phyloP scores from a whole-genome alignment of 164 flowering plant genomes.

The Tetracentron sinense region DNA sequence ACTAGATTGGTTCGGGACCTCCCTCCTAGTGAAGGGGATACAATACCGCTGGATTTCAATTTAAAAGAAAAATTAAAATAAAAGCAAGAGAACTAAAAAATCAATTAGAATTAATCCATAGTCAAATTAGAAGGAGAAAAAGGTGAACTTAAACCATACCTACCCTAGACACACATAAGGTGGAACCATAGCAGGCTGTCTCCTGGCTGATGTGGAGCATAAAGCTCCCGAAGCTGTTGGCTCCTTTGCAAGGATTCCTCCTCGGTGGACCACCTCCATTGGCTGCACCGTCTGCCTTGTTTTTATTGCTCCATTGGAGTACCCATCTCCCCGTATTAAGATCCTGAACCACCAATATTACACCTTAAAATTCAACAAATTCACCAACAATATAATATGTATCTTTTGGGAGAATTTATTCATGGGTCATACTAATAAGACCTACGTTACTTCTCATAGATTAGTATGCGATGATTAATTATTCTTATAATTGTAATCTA shows the following conservation, averaged over 20 bases:
- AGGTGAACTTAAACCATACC: conserved; percentile 23
- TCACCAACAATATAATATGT: too few species aligned
- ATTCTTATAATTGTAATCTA: too few species aligned
- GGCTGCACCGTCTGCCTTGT: conserved; percentile 93
- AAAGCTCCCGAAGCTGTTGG: conserved; percentile 86
- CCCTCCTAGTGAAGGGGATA: too few species aligned
- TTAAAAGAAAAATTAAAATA: too few species aligned
- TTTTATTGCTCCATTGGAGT: conserved; percentile 94
- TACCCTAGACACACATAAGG: conserved; percentile 94
- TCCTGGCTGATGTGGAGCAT: conserved; percentile 83
- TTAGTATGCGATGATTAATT: too few species aligned
- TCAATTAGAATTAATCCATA: conserved; percentile 3
- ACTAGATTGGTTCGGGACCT: too few species aligned
- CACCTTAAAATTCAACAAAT: too few species aligned
- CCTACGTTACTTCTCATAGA: too few species aligned
- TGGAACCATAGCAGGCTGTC: conserved; percentile 84
- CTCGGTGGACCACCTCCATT: conserved; percentile 78
- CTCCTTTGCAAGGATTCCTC: conserved; percentile 85
- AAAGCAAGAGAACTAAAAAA: conserved; percentile 4
- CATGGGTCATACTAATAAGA: too few species aligned
- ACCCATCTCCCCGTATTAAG: conserved; percentile 87
- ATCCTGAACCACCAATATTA: conserved; percentile 34
- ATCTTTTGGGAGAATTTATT: too few species aligned
- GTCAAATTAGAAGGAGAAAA: background rate
- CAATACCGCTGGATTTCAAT: too few species aligned